phyloP scores from a whole-genome alignment of 257 asterid genomes.

The Haberlea rhodopensis region DNA sequence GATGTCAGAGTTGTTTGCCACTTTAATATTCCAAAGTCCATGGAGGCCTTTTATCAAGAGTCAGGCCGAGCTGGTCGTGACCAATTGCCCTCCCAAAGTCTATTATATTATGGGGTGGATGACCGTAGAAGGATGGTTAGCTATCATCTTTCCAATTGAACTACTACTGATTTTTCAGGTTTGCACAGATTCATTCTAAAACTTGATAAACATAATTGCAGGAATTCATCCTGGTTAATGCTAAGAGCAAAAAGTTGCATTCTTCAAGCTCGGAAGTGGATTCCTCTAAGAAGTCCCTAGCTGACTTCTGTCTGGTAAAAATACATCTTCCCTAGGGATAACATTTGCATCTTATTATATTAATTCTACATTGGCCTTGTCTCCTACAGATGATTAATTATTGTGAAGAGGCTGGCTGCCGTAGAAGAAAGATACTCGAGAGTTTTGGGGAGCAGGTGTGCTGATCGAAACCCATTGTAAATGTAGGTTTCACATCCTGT shows the following conservation, averaged over 20 bases:
- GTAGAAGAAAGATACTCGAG: constrained; percentile 89
- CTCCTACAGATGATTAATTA: constrained; percentile 75
- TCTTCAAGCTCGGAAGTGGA: constrained; percentile 55
- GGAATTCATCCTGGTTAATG: constrained; percentile 76
- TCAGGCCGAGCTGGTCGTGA: constrained; percentile 99
- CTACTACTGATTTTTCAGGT: constrained; percentile 14
- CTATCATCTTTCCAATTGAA: constrained; percentile 21
- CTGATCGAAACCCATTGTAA: constrained; percentile 14
- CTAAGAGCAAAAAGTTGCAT: constrained; percentile 54
- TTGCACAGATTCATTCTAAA: constrained; percentile 14
- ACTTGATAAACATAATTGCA: constrained; percentile 32
- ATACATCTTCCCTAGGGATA: constrained; percentile 13
- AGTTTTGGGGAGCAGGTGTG: constrained; percentile 87
- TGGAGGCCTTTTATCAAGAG: constrained; percentile 99
- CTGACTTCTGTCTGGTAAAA: constrained; percentile 64
- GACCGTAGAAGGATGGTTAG: constrained; percentile 84
- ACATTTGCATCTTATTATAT: constrained; percentile 13
- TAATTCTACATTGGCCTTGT: constrained; percentile 26
- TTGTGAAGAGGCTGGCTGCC: constrained; percentile 80
- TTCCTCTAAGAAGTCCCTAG: constrained; percentile 64
- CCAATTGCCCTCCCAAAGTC: constrained; percentile 85
- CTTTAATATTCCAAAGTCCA: constrained; percentile 87
- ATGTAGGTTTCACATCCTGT: constrained; percentile 17
- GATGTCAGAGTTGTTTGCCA: constrained; percentile 97
- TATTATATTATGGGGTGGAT: constrained; percentile 84